Evolutionary conservation across 148 eudicot genomes (phyloP).

Genomic region (Chenopodium formosanum): DNA sequence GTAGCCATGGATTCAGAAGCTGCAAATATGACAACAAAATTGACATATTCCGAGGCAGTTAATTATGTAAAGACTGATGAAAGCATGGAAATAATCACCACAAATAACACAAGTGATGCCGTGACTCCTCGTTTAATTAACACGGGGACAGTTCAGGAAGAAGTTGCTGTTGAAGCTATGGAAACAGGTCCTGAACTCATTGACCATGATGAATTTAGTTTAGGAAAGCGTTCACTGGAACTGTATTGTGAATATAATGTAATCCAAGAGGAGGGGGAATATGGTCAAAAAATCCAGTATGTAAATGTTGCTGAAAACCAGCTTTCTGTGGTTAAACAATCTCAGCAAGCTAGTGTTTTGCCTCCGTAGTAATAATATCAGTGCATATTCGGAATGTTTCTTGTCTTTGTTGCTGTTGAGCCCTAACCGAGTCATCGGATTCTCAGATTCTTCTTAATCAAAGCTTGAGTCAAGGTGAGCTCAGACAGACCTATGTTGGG

Average conservation of each 20-base stretch:
- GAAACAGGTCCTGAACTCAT: slow-evolving; percentile 15
- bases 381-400: background rate
- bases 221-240: slow-evolving; percentile 1
- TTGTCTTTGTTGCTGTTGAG: background rate
- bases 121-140: background rate
- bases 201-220: background rate
- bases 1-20: slow-evolving; percentile 6
- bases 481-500: background rate
- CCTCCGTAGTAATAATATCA: slow-evolving; percentile 18
- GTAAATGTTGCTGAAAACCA: slow-evolving; percentile 28
- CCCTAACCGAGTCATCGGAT: background rate
- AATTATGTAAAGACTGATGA: background rate
- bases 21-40: background rate
- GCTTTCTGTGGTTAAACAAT: slow-evolving; percentile 25
- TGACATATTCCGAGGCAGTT: background rate
- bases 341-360: slow-evolving; percentile 32
- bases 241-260: slow-evolving; percentile 21
- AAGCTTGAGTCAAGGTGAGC: background rate
- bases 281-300: slow-evolving; percentile 10
- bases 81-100: background rate
- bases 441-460: background rate
- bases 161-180: slow-evolving; percentile 5
- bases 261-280: slow-evolving; percentile 14
- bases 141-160: background rate
- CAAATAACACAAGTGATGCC: background rate